Evolutionary conservation across 169 alveolate genomes (phyloP).

Genomic region (Cryptosporidium baileyi): DNA sequence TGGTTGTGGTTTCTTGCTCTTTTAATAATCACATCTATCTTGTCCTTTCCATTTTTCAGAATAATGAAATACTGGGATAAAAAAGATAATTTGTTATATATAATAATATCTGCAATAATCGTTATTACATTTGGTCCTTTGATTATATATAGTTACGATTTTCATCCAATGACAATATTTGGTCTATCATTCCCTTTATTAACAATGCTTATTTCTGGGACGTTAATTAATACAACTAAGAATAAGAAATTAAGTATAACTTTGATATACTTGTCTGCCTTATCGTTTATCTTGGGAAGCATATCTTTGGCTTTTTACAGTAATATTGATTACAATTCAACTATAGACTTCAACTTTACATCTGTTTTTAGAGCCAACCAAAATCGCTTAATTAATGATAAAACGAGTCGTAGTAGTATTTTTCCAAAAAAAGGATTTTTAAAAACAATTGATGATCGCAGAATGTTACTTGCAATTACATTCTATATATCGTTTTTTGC

Average conservation of each 20-base stretch:
- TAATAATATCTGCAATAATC: conserved; percentile 1
- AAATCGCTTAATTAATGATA: not conserved
- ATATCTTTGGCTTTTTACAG: conserved; percentile 43
- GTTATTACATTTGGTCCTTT: conserved; percentile 27
- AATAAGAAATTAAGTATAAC: not conserved
- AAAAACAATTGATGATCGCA: conserved; percentile 18
- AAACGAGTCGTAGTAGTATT: not conserved
- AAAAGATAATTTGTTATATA: not conserved
- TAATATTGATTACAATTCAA: not conserved
- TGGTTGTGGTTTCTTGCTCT: conserved; percentile 65
- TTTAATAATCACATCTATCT: not conserved
- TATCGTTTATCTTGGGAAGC: conserved; percentile 46
- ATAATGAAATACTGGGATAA: conserved; percentile 3
- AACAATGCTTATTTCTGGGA: conserved; percentile 20
- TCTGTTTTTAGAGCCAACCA: not conserved
- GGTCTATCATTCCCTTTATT: conserved; percentile 58
- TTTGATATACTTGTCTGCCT: conserved; percentile 24
- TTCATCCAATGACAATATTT: conserved; percentile 44
- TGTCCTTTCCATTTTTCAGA: conserved; percentile 25
- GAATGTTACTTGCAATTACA: conserved; percentile 48
- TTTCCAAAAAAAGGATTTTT: conserved; percentile 41
- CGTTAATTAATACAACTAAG: not conserved
- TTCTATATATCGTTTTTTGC: conserved; percentile 48
- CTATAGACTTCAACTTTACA: too few relatives aligned
- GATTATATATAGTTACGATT: conserved; percentile 44